Percentiles rank a stretch among this genome's conserved stretches.
These are phyloP conservation scores for Cercospora sojina DNA, from an alignment of 2,329 filamentous ascomycete species.

Conservation along the genomic window DNA sequence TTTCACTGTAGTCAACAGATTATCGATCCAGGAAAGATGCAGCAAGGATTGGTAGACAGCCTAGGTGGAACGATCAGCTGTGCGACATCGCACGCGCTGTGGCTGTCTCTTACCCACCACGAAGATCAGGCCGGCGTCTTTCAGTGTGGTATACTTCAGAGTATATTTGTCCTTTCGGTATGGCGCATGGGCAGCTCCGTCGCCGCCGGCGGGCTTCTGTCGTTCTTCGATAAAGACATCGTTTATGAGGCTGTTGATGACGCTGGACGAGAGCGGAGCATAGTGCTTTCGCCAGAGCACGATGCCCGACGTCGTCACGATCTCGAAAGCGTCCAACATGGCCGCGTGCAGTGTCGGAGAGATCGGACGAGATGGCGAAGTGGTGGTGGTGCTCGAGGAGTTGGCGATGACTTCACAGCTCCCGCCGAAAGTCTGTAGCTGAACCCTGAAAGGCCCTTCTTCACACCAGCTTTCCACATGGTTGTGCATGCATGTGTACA, in stretches of 20 bases:
- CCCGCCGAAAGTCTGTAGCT: background rate
- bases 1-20: slow-evolving; percentile 90
- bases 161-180: slow-evolving; percentile 94
- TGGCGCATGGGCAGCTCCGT: slow-evolving; percentile 58
- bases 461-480: slow-evolving; percentile 13
- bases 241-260: slow-evolving; percentile 92
- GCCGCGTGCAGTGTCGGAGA: background rate
- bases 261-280: slow-evolving; percentile 71
- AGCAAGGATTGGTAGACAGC: slow-evolving; percentile 95
- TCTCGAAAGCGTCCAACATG: slow-evolving; percentile 97
- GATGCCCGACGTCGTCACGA: slow-evolving; percentile 91
- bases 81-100: background rate
- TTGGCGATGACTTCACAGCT: slow-evolving; percentile 3
- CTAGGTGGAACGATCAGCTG: slow-evolving; percentile 49
- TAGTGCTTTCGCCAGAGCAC: slow-evolving; percentile 94
- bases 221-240: slow-evolving; percentile 98
- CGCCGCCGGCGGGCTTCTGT: slow-evolving; percentile 57
- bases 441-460: background rate
- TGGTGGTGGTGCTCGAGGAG: background rate
- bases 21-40: slow-evolving; percentile 95
- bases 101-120: slow-evolving; percentile 60
- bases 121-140: slow-evolving; percentile 92
- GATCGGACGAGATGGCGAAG: background rate
- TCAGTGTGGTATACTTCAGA: slow-evolving; percentile 86
- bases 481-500: background rate